Evolutionary conservation across 306 rosid species (phyloP).

Genomic region (Hippophae tibetana): DNA sequence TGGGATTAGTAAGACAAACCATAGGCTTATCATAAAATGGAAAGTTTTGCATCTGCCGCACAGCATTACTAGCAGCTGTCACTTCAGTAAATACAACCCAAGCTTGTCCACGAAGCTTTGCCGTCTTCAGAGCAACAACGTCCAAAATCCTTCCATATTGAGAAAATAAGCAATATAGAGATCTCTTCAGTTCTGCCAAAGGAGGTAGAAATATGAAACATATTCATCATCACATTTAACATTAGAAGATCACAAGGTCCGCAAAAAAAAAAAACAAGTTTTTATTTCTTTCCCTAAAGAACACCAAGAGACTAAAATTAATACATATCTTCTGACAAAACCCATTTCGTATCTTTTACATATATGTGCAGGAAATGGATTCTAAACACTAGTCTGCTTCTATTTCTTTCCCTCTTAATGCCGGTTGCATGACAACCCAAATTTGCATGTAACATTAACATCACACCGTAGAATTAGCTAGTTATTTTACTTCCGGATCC

Average conservation of each 20-base stretch:
- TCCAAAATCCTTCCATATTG: constrained; percentile 94
- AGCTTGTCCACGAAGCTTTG: constrained; percentile 91
- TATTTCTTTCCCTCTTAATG: too few species aligned
- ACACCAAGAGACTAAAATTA: too few species aligned
- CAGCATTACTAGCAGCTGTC: constrained; percentile 96
- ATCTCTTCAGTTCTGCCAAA: constrained; percentile 81
- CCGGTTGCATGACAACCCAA: too few species aligned
- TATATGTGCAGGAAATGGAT: too few species aligned
- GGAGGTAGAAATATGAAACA: neutral
- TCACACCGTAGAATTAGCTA: too few species aligned
- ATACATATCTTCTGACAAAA: too few species aligned
- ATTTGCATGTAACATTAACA: too few species aligned
- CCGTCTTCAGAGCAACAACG: constrained; percentile 86
- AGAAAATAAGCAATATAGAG: constrained; percentile 85
- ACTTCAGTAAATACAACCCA: constrained; percentile 97
- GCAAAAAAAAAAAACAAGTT: neutral
- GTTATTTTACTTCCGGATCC: too few species aligned
- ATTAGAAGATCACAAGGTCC: neutral
- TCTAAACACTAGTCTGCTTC: too few species aligned
- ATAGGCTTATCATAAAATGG: constrained; percentile 97
- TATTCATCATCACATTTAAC: neutral
- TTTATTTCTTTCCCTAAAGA: too few species aligned
- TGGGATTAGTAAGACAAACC: constrained; percentile 44
- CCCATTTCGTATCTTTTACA: too few species aligned
- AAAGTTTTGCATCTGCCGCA: constrained; percentile 96